Evolutionary conservation across 768 basidiomycete species (phyloP).

Genomic region (Serendipita sp.): DNA sequence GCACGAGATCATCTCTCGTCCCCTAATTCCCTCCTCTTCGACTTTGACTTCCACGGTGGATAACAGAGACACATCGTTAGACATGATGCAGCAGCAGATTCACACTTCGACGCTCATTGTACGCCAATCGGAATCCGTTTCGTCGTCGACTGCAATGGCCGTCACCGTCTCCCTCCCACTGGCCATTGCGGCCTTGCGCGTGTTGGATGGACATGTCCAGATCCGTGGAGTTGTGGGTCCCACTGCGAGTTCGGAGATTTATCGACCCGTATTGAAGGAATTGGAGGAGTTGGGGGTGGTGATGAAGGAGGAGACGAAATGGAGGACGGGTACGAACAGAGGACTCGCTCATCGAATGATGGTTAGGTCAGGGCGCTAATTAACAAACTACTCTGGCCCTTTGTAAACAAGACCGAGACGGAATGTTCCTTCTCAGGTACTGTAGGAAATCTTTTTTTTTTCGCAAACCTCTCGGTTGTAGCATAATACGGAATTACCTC

Average conservation of each 20-base stretch:
- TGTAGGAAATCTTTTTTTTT: too few species aligned
- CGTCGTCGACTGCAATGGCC: slow-evolving; percentile 63
- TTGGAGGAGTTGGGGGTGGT: slow-evolving; percentile 32
- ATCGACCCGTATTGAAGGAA: slow-evolving; percentile 42
- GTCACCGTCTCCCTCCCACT: slow-evolving; percentile 78
- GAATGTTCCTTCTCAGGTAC: too few species aligned
- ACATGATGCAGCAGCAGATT: slow-evolving; percentile 30
- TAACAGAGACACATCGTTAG: slow-evolving; percentile 8
- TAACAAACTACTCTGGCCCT: too few species aligned
- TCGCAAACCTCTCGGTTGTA: too few species aligned
- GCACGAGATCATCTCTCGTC: slow-evolving; percentile 56
- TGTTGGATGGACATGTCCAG: slow-evolving; percentile 44
- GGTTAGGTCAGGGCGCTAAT: background rate
- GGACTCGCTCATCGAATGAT: background rate
- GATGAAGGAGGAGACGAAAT: slow-evolving; percentile 18
- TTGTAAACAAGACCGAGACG: too few species aligned
- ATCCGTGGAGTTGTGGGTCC: slow-evolving; percentile 55
- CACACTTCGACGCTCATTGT: slow-evolving; percentile 52
- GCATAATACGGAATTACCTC: too few species aligned
- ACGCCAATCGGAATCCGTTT: slow-evolving; percentile 39
- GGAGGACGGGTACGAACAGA: background rate
- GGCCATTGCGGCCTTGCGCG: slow-evolving; percentile 59
- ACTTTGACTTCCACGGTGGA: too few species aligned
- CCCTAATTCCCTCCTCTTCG: background rate
- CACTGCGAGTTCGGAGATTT: slow-evolving; percentile 36